Evolutionary conservation across 2,329 filamentous ascomycete genomes (phyloP).

Genomic region (Xylaria sp.): DNA sequence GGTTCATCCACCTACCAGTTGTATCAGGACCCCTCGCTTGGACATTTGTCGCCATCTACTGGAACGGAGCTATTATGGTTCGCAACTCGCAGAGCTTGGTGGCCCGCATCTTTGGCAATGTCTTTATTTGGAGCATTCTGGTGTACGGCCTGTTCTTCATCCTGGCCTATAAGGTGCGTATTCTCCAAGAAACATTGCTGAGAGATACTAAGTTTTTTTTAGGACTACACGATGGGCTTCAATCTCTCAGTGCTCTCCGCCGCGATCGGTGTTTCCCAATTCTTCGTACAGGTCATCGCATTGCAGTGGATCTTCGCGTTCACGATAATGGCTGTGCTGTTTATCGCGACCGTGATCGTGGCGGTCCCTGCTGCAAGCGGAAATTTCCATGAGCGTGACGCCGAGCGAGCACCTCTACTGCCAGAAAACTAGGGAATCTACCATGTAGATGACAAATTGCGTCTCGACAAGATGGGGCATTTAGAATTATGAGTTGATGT

Average conservation of each 20-base stretch:
- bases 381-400: slow-evolving; percentile 52
- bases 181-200: slow-evolving; percentile 9
- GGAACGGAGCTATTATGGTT: slow-evolving; percentile 86
- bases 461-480: not conserved
- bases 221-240: slow-evolving; percentile 80
- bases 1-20: slow-evolving; percentile 76
- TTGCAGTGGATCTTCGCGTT: slow-evolving; percentile 95
- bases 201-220: slow-evolving; percentile 11
- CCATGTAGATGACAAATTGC: not conserved
- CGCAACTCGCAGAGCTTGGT: slow-evolving; percentile 67
- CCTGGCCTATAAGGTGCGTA: slow-evolving; percentile 68
- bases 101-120: slow-evolving; percentile 81
- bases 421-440: slow-evolving; percentile 48
- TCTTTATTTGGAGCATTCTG: slow-evolving; percentile 86
- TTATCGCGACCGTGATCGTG: slow-evolving; percentile 69
- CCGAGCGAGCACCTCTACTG: slow-evolving; percentile 67
- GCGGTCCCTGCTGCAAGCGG: slow-evolving; percentile 69
- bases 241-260: slow-evolving; percentile 75
- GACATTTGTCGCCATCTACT: slow-evolving; percentile 86
- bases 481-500: not conserved
- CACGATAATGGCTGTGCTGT: slow-evolving; percentile 76
- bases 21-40: slow-evolving; percentile 82
- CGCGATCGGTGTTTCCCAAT: slow-evolving; percentile 78
- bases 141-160: slow-evolving; percentile 80
- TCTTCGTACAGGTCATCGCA: slow-evolving; percentile 73